Base-by-base conservation (phyloP, 805 yeast genomes). In the Gaillardinia entomophila region DNA sequence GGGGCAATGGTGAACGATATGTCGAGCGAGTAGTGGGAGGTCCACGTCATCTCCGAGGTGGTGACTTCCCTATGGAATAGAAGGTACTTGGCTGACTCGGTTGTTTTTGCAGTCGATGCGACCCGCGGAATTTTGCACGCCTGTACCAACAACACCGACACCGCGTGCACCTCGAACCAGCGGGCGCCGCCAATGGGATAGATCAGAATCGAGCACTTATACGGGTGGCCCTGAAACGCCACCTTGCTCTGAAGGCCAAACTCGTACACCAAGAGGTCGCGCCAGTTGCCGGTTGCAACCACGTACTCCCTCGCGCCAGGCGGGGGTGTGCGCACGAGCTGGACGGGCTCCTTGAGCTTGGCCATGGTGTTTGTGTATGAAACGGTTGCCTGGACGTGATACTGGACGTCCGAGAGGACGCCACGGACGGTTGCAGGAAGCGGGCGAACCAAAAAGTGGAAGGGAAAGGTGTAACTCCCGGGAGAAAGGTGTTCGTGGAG, bases 221-320 rank as follows among this genome's bases (percentile, higher is more conserved):
- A 45, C 1, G 38, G 37, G 6, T 20, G 12, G 12, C 36, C 35
- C 15, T 41, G 48, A 17, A 40, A 41, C 6, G 45, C 46, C 11
- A 45, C 26, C 23, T 44, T 41, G 32, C 35, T 36, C 24, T 36
- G 48, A 23, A 38, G 34, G 13, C 31, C 27, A 23, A 41, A 41
- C 25, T 46, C 48, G 26, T 46, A 46, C 10, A 43, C 32, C 3
- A 47, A 30, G 12, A 43, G 16, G 20, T 40, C 33, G 25, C 49
- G 27, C 51, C 51, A 47, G 28, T 42, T 43, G 2, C 51, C 51
- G 2, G 43, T 32, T n/a, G 41, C 45, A 18, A 39, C 30, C 6
- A 46, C 26, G 10, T 48, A 37, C 16, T 32, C 36, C 4, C 16
- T 13, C 3, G 26, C 20, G 4, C 17, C 16, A 7, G 24, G 13